Evolutionary conservation across 1,139 yeast species (phyloP), one percentile per base, ranked within the genome.

Genomic region (Zygoascus hellenicus): DNA sequence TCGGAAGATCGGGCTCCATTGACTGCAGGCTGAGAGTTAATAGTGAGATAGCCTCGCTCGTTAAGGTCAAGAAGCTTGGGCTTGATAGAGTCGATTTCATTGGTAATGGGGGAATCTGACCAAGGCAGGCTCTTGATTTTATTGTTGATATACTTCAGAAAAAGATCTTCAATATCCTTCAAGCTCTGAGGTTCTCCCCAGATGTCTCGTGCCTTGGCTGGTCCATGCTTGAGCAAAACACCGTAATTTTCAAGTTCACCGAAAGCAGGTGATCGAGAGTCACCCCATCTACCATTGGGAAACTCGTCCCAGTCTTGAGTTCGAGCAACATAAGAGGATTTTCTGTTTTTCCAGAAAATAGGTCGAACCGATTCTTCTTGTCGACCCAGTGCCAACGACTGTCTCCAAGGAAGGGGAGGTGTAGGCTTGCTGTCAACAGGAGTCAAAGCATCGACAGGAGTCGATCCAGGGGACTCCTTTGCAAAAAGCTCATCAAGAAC

Each of bases 261-360:
- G 66, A 83, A 88, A 5, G 96, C 96, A 9, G 96, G 96, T 38
- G 96, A 87, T 50, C 94, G 75, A 9, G 96, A 83, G 63, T 88
- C 95, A 62, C 96, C 96, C 86, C 95, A 88, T 68, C 96, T 76
- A 55, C 96, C 96, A 67, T 88, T 88, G 45, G 96, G 96, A 63
- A 87, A 88, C 65, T 88, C 96, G 68, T 88, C 95, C 95, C 96
- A 88, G 49, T 86, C 85, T 33, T 95, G 81, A 15, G 97, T 92
- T 66, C 98, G 78, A 38, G 89, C 78, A 53, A 89, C 81, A 64
- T 90, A 92, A 16, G 95, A 83, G 66, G 85, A 86, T 63, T 90
- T 90, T 70, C 97, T 80, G 66, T 89, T 85, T 65, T 87, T 87
- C 98, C 97, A 92, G 66, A 90, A 90, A 55, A 92, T 90, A 14